These are phyloP conservation scores for Aureobasidium sp. DNA, from an alignment of 2,329 filamentous ascomycete genomes.

Conservation along the genomic window DNA sequence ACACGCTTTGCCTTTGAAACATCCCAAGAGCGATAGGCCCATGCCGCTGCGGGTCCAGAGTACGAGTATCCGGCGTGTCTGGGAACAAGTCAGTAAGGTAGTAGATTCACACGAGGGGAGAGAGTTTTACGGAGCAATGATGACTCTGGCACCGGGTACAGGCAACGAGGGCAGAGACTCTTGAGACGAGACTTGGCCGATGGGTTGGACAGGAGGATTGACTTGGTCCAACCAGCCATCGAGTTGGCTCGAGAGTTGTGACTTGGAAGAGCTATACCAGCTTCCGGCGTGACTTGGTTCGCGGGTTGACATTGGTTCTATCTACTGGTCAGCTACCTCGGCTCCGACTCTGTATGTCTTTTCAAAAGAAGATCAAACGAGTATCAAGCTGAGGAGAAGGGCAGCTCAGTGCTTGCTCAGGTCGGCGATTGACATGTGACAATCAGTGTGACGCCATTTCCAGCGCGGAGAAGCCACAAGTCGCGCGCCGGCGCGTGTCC, in stretches of 20 bases:
- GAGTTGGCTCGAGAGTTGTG: conserved; percentile 58
- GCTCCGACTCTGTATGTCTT: background rate
- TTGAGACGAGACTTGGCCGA: conserved; percentile 39
- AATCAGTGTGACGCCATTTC: too few relatives aligned
- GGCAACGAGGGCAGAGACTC: conserved; percentile 45
- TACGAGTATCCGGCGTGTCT: conserved; percentile 92
- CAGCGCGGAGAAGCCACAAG: too few relatives aligned
- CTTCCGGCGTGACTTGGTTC: conserved; percentile 69
- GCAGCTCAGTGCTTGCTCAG: background rate
- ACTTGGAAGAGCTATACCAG: conserved; percentile 66
- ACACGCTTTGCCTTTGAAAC: conserved; percentile 76
- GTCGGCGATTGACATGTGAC: background rate
- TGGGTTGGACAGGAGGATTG: conserved; percentile 53
- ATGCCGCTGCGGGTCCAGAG: conserved; percentile 85
- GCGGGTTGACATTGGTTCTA: conserved; percentile 32
- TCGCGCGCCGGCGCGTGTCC: background rate
- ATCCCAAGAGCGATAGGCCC: conserved; percentile 86
- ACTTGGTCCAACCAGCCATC: conserved; percentile 66
- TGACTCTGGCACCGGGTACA: conserved; percentile 63
- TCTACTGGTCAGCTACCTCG: background rate
- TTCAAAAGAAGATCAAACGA: background rate
- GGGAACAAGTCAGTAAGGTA: conserved; percentile 11
- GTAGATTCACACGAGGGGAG: conserved; percentile 24
- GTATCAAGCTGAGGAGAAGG: background rate
- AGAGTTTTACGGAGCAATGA: conserved; percentile 81